Base-by-base conservation (phyloP, 2,329 filamentous ascomycete genomes). In the Volutella citrinella region DNA sequence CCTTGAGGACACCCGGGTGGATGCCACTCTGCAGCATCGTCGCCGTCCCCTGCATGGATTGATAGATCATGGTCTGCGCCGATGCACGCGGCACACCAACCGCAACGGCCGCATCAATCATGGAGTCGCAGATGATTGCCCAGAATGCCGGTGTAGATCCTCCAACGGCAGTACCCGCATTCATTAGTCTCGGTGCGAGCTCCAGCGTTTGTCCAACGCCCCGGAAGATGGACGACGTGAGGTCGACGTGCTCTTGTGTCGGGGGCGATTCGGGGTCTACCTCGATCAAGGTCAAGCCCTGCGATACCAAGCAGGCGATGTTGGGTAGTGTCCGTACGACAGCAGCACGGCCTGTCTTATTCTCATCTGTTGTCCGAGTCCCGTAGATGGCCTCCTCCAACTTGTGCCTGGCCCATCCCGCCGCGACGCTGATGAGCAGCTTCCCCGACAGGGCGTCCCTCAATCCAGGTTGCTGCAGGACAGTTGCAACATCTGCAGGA, bases 121-220 rank as follows among this genome's bases (percentile, higher is more conserved):
- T 61, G 0, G 74, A 73, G 42, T 82, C 78, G 10, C 74, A 62
- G 6, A 81, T 65, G 8, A 81, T 58, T 0, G 76, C 73, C 38
- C 72, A 75, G 57, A 81, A 80, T 0, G 77, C 77, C 0, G 76
- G 77, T 0, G 76, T 77, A 4, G 74, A 79, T 0, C 76, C 76
- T 40, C 72, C 78, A 2, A 81, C 65, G 0, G 77, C 75, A 0
- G 76, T 80, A n/a, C 63, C 65, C 1, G 68, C 74, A 41, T 79
- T 72, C 70, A 81, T 76, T 6, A 68, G 62, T 3, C 63, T 57
- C 0, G 74, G 64, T 0, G 68, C 65, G 0, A 81, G 60, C 15
- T 68, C 62, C 1, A 74, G 66, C 2, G 72, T 68, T 22, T 65
- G 64, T 6, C 78, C 78, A 14, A 81, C 73, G 11, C 65, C 64